Evolutionary conservation across 768 basidiomycete genomes (phyloP).

Genomic region (Lentinus tigrinus): DNA sequence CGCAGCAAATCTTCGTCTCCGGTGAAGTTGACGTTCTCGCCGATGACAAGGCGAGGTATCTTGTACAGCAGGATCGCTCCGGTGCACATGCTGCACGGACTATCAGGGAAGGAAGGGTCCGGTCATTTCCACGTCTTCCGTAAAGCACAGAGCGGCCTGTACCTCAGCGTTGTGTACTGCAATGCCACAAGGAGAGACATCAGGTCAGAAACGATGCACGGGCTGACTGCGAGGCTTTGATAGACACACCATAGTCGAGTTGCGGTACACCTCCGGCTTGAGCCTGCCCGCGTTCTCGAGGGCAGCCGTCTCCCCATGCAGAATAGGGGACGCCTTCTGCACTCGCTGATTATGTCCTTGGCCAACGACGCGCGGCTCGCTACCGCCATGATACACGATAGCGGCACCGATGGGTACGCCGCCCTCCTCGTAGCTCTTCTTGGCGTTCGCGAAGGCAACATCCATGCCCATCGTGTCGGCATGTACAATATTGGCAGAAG

Average conservation of each 20-base stretch:
- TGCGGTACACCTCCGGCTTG: constrained; percentile 43
- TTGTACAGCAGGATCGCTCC: constrained; percentile 63
- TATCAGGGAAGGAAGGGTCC: constrained; percentile 24
- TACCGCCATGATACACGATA: constrained; percentile 30
- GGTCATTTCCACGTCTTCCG: no score
- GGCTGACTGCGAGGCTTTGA: no score
- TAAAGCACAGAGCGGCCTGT: no score
- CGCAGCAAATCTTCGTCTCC: constrained; percentile 56
- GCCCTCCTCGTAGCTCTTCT: constrained; percentile 46
- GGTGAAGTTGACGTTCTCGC: constrained; percentile 55
- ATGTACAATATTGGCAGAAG: neutral
- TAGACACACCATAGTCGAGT: constrained; percentile 48
- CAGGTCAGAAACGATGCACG: no score
- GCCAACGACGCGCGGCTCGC: constrained; percentile 33
- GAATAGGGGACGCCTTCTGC: constrained; percentile 41
- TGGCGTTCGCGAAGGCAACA: constrained; percentile 41
- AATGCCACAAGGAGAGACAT: no score
- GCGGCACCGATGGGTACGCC: constrained; percentile 66
- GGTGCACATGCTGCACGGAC: constrained; percentile 67
- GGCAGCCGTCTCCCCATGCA: constrained; percentile 50
- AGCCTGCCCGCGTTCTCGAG: constrained; percentile 54
- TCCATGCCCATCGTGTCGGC: constrained; percentile 32
- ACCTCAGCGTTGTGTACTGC: constrained; percentile 42
- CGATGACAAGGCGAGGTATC: constrained; percentile 65
- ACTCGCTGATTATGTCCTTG: constrained; percentile 45